Percentiles rank a stretch among this genome's conserved stretches.
Evolutionary conservation across 192 early-diverging fungal genomes (phyloP).

Genomic region (Geranomyces variabilis): DNA sequence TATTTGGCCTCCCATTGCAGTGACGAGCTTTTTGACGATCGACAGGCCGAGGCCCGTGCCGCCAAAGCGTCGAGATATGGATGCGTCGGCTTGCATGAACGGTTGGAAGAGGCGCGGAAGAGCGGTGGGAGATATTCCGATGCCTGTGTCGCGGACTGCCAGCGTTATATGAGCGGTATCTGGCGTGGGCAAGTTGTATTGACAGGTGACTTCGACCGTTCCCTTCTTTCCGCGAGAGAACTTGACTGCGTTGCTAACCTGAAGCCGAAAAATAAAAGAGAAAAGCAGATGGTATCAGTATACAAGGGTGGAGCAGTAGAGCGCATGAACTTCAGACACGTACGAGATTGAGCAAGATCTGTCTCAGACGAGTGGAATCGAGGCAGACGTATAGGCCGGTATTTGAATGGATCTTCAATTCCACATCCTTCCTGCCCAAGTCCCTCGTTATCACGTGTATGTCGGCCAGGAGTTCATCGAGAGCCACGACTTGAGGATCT

Average conservation of each 20-base stretch:
- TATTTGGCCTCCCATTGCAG: conserved; percentile 30
- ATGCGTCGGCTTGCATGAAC: conserved; percentile 76
- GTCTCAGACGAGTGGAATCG: conserved; percentile 25
- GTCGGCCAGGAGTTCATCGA: conserved; percentile 17
- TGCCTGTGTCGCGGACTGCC: conserved; percentile 27
- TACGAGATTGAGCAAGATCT: conserved; percentile 33
- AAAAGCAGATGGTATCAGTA: not conserved
- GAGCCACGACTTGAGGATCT: conserved; percentile 2
- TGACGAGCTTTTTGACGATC: conserved; percentile 73
- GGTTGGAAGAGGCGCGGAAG: conserved; percentile 69
- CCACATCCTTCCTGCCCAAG: conserved; percentile 10
- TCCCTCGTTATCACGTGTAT: conserved; percentile 10
- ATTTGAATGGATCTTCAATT: not conserved
- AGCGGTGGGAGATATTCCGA: conserved; percentile 22
- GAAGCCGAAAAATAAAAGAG: not conserved
- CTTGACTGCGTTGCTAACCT: not conserved
- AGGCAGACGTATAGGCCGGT: conserved; percentile 1
- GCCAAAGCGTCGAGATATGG: conserved; percentile 62
- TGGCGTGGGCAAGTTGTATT: not conserved
- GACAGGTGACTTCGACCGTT: not conserved
- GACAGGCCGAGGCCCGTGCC: conserved; percentile 87
- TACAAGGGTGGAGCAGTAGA: conserved; percentile 16
- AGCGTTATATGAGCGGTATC: no score
- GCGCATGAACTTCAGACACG: conserved; percentile 11
- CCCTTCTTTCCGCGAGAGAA: not conserved